Evolutionary conservation across 768 basidiomycete genomes (phyloP), one percentile per base, ranked within the genome.

Genomic region (Jaapia argillacea): DNA sequence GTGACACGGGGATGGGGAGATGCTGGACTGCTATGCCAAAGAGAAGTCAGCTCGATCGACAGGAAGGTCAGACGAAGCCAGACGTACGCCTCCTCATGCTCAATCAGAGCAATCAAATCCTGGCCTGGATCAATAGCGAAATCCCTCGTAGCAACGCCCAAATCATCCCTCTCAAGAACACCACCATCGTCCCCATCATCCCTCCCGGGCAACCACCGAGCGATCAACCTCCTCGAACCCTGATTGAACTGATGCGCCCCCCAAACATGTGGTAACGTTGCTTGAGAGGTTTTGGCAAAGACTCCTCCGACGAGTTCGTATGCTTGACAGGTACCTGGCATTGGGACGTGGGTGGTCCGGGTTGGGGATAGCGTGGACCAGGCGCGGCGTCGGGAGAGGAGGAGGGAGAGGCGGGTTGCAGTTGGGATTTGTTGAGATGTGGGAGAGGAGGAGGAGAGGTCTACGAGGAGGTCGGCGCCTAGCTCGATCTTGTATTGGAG

Each of bases 61-160:
- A 5, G 39, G 2, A 21, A 7, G 40, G 12, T 38, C 10, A 21
- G 21, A 23, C 12, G 1, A 42, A 14, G 20, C 12, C 16, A 27
- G 45, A 6, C 27, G 22, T 36, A 57, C 54, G n/a, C 22, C 6
- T 46, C 47, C n/a, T 51, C 52, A 12, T 41, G 35, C 14, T 55
- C 51, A n/a, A 76, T 56, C 13, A 74, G 54, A 5, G 71, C 66
- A 27, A 80, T 60, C 37, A 81, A 51, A 48, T 81, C 77, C 54
- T 81, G 80, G 4, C 74, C 68, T 1, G 80, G 77, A 50, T 81
- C 79, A n/a, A 81, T 71, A 0, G 75, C 77, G 46, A 81, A 77
- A 51, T 81, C 79, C 36, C 72, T 63, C 28, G 68, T 63, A 6
- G 56, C 45, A 5, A 75, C 36, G 1, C 64, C 67, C 0, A 78